Conservation (phyloP, 495 filamentous ascomycete genomes). For the Hyaloscypha bicolor region DNA sequence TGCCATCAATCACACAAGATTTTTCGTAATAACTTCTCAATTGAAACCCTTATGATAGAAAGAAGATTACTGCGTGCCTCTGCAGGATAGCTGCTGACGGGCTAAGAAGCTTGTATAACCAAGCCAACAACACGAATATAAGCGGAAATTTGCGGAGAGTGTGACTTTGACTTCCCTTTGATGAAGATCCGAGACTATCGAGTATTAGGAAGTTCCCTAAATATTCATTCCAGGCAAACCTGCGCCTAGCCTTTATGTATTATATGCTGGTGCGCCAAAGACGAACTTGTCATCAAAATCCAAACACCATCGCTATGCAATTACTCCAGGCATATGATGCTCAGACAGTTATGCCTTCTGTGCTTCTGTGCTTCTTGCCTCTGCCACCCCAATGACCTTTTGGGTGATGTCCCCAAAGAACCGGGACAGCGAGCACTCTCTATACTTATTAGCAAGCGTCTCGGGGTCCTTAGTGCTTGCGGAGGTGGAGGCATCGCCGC, state of each 20-base stretch:
- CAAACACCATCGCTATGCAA: conserved; percentile 22
- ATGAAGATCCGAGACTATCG: background rate
- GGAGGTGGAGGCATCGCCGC: conserved; percentile 17
- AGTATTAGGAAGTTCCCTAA: background rate
- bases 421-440: conserved; percentile 70
- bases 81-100: background rate
- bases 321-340: background rate
- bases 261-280: background rate
- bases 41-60: background rate
- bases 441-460: conserved; percentile 76
- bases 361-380: conserved; percentile 23
- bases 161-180: background rate
- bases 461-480: conserved; percentile 49
- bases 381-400: conserved; percentile 50
- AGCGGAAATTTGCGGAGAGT: too few relatives aligned
- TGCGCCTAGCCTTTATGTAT: background rate
- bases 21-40: background rate
- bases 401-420: conserved; percentile 72
- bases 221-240: background rate
- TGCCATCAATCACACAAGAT: background rate
- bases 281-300: background rate
- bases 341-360: background rate
- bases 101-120: too few relatives aligned
- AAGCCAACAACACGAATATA: too few relatives aligned
- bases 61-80: background rate